Percentiles rank a stretch among this genome's conserved stretches.
Conservation (phyloP, 495 filamentous ascomycete species). For the Penicillium ochrochloron region DNA sequence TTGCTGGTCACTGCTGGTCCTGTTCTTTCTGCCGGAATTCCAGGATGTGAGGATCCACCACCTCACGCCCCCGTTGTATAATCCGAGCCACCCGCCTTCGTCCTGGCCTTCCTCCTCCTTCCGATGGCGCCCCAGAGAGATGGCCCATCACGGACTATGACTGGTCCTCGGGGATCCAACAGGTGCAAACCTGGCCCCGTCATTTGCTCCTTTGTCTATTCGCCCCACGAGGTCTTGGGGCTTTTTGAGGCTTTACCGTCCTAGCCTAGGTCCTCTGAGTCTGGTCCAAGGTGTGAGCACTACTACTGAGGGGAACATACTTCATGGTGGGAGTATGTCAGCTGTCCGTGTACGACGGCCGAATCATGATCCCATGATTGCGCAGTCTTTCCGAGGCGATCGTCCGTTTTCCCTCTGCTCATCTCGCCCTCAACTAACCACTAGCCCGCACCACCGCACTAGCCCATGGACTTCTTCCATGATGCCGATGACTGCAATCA, state of each 20-base stretch:
- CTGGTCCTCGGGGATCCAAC: constrained; percentile 11
- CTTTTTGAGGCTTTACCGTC: constrained; percentile 5
- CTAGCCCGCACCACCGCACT: constrained; percentile 2
- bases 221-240: constrained; percentile 1
- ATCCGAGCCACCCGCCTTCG: constrained; percentile 34
- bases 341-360: constrained; percentile 20
- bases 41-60: constrained; percentile 31
- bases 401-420: constrained; percentile 1
- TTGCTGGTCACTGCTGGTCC: constrained; percentile 6
- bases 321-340: background rate
- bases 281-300: background rate
- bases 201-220: background rate
- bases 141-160: constrained; percentile 1
- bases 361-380: constrained; percentile 27
- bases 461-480: background rate
- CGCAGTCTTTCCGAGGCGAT: constrained; percentile 11
- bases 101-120: background rate
- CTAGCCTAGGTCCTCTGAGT: background rate
- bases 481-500: constrained; percentile 21
- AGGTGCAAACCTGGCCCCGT: background rate
- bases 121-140: background rate
- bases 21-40: constrained; percentile 28
- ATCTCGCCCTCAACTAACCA: background rate
- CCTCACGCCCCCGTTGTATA: constrained; percentile 26
- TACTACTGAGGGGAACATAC: background rate